Evolutionary conservation across 75 land plant species (phyloP).

Genomic region (Larix kaempferi): DNA sequence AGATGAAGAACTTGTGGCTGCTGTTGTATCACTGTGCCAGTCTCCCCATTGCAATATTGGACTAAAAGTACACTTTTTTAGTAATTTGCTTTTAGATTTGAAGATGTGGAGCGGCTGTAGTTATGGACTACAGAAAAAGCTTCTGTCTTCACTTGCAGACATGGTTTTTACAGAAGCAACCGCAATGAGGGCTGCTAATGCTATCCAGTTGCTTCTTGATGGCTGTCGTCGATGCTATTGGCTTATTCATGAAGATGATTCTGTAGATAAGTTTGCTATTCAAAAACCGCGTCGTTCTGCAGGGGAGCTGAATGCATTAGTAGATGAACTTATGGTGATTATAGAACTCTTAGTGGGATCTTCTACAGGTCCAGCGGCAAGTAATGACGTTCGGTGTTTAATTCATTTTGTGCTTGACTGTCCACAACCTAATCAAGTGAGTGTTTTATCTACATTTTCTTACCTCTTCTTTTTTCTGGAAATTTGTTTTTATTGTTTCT

Average conservation of each 20-base stretch:
- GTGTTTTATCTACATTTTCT: neutral
- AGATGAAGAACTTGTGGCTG: conserved; percentile 94
- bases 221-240: conserved; percentile 97
- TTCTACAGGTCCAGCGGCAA: conserved; percentile 62
- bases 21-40: conserved; percentile 92
- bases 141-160: conserved; percentile 94
- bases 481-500: too few species aligned
- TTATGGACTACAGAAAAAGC: conserved; percentile 95
- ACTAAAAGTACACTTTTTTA: conserved; percentile 86
- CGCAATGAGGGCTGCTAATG: conserved; percentile 94
- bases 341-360: conserved; percentile 84
- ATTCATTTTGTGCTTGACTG: conserved; percentile 94
- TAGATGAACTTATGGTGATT: conserved; percentile 93
- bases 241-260: conserved; percentile 76
- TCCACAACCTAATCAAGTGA: conserved; percentile 99
- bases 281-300: conserved; percentile 52
- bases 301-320: conserved; percentile 97
- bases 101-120: conserved; percentile 91
- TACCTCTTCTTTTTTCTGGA: neutral
- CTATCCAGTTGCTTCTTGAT: conserved; percentile 95
- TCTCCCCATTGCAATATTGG: conserved; percentile 63
- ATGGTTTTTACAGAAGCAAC: conserved; percentile 95
- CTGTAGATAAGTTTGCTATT: conserved; percentile 69
- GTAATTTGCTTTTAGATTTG: conserved; percentile 78
- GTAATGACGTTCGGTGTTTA: conserved; percentile 70